Conservation (phyloP, 768 basidiomycete genomes). For the Hydnomerulius pinastri region DNA sequence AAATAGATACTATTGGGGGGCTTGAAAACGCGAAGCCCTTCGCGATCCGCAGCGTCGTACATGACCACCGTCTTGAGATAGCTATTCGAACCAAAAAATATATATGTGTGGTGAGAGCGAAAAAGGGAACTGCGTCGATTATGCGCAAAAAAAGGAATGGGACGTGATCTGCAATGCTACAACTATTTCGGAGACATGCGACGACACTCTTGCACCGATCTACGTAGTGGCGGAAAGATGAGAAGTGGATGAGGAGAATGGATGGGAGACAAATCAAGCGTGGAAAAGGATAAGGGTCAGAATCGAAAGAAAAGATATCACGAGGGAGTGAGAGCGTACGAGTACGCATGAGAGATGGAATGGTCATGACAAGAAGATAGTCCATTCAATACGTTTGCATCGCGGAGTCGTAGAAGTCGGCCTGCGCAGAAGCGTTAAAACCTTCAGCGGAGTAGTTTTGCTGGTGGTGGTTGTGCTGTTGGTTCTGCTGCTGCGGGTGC, state of each 20-base stretch:
- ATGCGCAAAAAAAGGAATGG: background rate
- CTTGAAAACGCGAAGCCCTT: constrained; percentile 44
- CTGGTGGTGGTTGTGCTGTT: constrained; percentile 23
- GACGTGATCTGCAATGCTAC: background rate
- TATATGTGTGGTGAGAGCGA: background rate
- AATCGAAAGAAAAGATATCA: background rate
- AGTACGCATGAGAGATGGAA: background rate
- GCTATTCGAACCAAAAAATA: background rate
- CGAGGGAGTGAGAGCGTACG: background rate
- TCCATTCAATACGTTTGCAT: constrained; percentile 36
- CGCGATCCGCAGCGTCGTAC: constrained; percentile 20
- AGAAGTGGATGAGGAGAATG: background rate
- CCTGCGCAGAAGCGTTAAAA: constrained; percentile 17
- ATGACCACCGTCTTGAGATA: background rate
- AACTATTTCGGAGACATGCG: background rate
- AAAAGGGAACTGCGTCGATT: background rate
- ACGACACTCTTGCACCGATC: background rate
- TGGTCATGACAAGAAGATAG: background rate
- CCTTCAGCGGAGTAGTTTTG: constrained; percentile 21
- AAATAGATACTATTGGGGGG: constrained; percentile 26
- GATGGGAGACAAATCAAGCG: too few relatives aligned
- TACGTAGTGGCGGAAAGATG: background rate
- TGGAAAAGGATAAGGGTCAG: too few relatives aligned
- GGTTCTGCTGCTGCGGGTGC: constrained; percentile 22
- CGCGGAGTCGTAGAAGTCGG: constrained; percentile 36